Percentiles rank a stretch among this genome's conserved stretches.
These are phyloP conservation scores for Phytophthora palmivora DNA, from an alignment of 352 stramenopile genomes.

Conservation along the genomic window DNA sequence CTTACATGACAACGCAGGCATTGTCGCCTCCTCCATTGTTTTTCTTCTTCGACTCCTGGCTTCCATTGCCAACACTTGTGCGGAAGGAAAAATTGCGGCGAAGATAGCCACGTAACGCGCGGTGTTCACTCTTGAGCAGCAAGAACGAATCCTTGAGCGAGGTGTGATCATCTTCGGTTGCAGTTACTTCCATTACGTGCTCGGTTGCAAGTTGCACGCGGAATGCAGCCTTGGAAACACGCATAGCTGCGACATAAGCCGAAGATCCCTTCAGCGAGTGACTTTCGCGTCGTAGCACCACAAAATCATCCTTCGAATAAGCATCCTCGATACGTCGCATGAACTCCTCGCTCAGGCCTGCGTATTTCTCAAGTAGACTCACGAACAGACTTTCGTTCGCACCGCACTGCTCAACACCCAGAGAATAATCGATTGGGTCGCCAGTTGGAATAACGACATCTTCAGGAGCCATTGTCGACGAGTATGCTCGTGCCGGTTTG, in stretches of 20 bases:
- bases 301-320: conserved; percentile 58
- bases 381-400: conserved; percentile 87
- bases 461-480: conserved; percentile 55
- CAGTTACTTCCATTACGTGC: conserved; percentile 70
- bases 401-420: conserved; percentile 84
- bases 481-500: conserved; percentile 52
- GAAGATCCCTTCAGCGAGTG: conserved; percentile 91
- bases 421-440: conserved; percentile 82
- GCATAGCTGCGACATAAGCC: conserved; percentile 83
- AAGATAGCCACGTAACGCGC: conserved; percentile 77
- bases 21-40: conserved; percentile 51
- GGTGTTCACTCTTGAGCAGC: conserved; percentile 79
- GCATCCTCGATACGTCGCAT: conserved; percentile 79
- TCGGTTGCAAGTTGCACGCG: conserved; percentile 80
- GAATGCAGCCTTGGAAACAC: conserved; percentile 85
- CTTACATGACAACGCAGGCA: conserved; percentile 74
- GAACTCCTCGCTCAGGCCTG: conserved; percentile 71
- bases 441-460: conserved; percentile 80
- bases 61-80: conserved; percentile 35
- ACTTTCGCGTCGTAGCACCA: conserved; percentile 74
- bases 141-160: conserved; percentile 57
- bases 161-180: conserved; percentile 39
- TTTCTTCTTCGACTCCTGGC: conserved; percentile 47
- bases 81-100: conserved; percentile 86
- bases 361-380: conserved; percentile 84